phyloP scores from a whole-genome alignment of 129 eudicot genomes.

The Flaveria ramosissima region DNA sequence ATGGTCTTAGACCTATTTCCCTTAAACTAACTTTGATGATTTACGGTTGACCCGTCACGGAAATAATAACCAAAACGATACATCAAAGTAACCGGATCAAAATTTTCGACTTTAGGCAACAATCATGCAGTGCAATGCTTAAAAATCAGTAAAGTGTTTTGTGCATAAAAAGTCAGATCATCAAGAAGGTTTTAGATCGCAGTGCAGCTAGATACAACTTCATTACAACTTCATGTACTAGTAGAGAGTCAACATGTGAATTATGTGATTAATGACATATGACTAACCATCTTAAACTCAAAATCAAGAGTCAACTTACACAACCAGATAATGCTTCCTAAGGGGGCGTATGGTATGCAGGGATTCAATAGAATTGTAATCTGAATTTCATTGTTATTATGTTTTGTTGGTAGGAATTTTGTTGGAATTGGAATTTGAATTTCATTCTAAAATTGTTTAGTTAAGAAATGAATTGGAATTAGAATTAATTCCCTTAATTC shows the following conservation, averaged over 20 bases:
- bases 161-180: neutral
- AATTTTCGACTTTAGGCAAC: neutral
- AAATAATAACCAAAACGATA: neutral
- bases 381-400: no score
- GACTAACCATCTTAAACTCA: neutral
- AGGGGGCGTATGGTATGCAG: no score
- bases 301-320: conserved; percentile 16
- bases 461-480: no score
- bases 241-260: no score
- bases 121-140: neutral
- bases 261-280: no score
- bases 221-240: no score
- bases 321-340: conserved; percentile 23
- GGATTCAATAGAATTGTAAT: no score
- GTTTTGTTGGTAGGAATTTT: no score
- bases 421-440: no score
- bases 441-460: no score
- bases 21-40: neutral
- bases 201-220: neutral
- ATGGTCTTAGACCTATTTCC: neutral
- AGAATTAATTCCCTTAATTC: no score
- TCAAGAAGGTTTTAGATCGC: neutral
- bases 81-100: neutral
- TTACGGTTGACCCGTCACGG: neutral
- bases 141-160: neutral